Evolutionary conservation across 257 asterid genomes (phyloP), one percentile per base, ranked within the genome.

Genomic region (Knoxia roxburghii): DNA sequence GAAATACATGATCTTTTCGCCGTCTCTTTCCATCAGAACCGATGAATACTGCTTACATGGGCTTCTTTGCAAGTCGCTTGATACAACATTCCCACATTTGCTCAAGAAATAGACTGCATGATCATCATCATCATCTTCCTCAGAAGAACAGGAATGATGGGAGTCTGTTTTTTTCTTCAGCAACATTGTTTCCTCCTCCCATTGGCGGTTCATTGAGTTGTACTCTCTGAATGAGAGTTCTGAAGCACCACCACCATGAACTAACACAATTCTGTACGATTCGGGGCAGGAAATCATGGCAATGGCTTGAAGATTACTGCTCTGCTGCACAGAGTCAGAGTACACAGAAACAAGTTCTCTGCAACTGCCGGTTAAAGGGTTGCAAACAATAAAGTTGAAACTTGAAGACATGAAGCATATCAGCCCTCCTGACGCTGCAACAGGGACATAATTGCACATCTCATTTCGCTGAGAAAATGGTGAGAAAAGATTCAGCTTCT

Each of bases 21-120:
- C 79, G 39, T 69, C 68, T 70, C 72, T 61, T 0, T 21, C 37
- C 3, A 81, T 77, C 27, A 81, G 73, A 7, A 84, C 62, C 10
- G 97, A 86, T 15, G 99, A 86, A 54, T 84, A 93, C 24, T 83
- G 85, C 84, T 88, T 93, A 12, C 90, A 85, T 0, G 97, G 95
- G 76, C 78, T 88, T 61, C 91, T 77, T 65, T 88, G 91, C 33
- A 88, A 76, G 32, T 88, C 84, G 0, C 91, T 63, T 8, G 88
- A 82, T 33, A 92, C 86, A 8, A 90, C 93, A 61, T 88, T 80
- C 69, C 95, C 99, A 69, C 89, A 81, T 73, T 91, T 93, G 82
- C 83, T 83, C 72, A 93, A 62, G 82, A 87, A 90, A 70, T 88
- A 93, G 54, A 75, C 76, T 50, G 91, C 53, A 67, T 68, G 68